Base-by-base conservation (phyloP, 352 stramenopile genomes). In the Globisporangium takayamanum region DNA sequence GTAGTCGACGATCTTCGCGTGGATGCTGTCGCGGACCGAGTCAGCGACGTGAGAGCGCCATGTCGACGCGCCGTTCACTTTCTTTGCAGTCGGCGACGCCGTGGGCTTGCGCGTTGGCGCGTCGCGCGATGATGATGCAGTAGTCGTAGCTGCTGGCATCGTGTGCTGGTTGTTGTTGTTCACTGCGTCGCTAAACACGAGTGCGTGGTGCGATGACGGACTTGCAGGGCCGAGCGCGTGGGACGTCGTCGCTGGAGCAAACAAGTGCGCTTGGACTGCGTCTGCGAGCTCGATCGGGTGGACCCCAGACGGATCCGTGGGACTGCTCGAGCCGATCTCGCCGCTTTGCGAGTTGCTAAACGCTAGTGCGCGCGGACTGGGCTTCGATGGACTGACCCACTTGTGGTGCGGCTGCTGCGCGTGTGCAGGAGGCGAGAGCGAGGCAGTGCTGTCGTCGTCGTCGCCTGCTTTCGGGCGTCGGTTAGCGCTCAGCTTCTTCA, bases 1-100 rank as follows among this genome's bases (percentile, higher is more conserved):
- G 6, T 98, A 84, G 50, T 94, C 80, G 18, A 97, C 92, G 68
- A 97, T 98, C 57, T 82, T 73, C 30, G 59, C 44, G 48, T 78
- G 74, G 57, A 92, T 70, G 8, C 41, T 55, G 39, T 84, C 68
- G 44, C 84, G 81, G 56, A 78, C 53, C 0, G 65, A 28, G n/a
- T 53, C 58, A 37, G 70, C 62, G 0, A 70, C 62, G 0, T 55
- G 58, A 1, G 78, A 67, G 5, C 72, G 69, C 60, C 75, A 84
- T 36, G 26, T 59, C 14, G 37, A 37, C 18, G 48, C 48, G 10
- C 28, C 47, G 37, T 36, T 55, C 25, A 37, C 11, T 46, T 56
- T 62, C 37, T 49, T 62, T n/a, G 47, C 26, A 26, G 44, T 22
- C 25, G 37, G 37, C n/a, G 52, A 36, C n/a, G 39, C 25, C 11